Evolutionary conservation across 2,329 filamentous ascomycete species (phyloP), one percentile per base, ranked within the genome.

Genomic region (Ophiocordyceps robertsii): DNA sequence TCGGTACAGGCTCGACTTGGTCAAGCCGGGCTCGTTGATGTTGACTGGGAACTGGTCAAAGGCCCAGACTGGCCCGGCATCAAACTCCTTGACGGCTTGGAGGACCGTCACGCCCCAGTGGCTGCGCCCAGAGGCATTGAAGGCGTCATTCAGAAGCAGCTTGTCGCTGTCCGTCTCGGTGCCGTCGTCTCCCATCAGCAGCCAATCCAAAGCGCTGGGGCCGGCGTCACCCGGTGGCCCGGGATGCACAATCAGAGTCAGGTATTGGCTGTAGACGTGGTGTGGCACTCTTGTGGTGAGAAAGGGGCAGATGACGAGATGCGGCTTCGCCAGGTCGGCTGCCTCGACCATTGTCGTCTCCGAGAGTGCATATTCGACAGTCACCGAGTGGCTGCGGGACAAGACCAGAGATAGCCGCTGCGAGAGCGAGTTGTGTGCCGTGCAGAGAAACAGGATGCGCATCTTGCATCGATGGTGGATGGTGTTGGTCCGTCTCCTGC

Each of bases 391-490:
- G 9, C 53, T 51, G 31, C 53, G 47, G 2, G 57, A 58, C 16
- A 66, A 49, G 5, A 53, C 56, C 17, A 66, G 53, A 43, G 57
- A 62, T 9, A 65, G 52, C 19, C 59, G 55, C 47, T 66, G 64
- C 6, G 64, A 66, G 6, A 66, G 53, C 10, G 63, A 66, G 44
- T 66, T 66, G 52, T 66, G 62, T n/a, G 63, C 63, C 6, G 63
- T 66, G 47, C 63, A 66, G n/a, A 66, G 53, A 45, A 66, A 65
- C 41, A 66, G 60, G 36, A 66, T 63, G 51, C 57, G 59, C 59
- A 65, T 62, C 33, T 16, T 24, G 24, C 24, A 24, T 35, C 17
- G 33, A 16, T 9, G n/a, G n/a, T 19, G 19, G 33, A 36, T 36
- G 33, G 14, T 36, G 9, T n/a, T 16, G 14, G 16, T 16, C 33